Base-by-base conservation (phyloP, 2,329 filamentous ascomycete genomes). In the Boeremia exigua region DNA sequence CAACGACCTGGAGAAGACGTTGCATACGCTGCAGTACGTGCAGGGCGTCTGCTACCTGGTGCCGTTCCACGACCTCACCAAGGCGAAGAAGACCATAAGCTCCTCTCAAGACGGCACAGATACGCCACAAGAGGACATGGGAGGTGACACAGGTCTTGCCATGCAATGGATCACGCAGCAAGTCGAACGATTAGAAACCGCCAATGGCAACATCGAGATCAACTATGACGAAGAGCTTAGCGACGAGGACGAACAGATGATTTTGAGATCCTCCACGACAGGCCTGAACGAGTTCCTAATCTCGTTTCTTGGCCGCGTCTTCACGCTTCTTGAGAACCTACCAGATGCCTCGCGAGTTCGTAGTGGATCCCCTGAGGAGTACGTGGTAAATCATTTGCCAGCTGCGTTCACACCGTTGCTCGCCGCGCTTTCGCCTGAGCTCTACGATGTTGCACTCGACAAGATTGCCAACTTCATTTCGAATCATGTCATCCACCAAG, bases 31-130 rank as follows among this genome's bases (percentile, higher is more conserved):
- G 54, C 91, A 93, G 63, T 97, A 97, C 73, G 95, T 99, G 54
- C 94, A 98, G 75, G 90, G 91, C 54, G 91, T 98, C 11, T 94
- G 92, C 56, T 98, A 97, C 79, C 96, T 94, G 68, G 96, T 99
- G 48, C 96, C 95, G 0, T 91, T 99, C 70, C 87, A 90, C 54
- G 90, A 96, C 57, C 79, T 99, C 46, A 88, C 90, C 7, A 84
- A 87, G 69, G 86, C 77, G 52, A 75, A 73, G 58, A 75, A 68
- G 53, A 61, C 54, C 25, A 54, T 43, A 11, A 58, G 54, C 15
- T 5, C 52, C 15, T 47, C 62, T 4, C 50, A 54, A 40, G 66
- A 68, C 27, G 73, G 74, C 30, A 61, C 69, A 19, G 59, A 61
- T 23, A 72, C 74, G 14, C 74, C 74, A n/a, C 61, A 62, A 58